Percentiles rank a stretch among this genome's conserved stretches.
Evolutionary conservation across 257 asterid genomes (phyloP).

Genomic region (Solanum clarkiae): DNA sequence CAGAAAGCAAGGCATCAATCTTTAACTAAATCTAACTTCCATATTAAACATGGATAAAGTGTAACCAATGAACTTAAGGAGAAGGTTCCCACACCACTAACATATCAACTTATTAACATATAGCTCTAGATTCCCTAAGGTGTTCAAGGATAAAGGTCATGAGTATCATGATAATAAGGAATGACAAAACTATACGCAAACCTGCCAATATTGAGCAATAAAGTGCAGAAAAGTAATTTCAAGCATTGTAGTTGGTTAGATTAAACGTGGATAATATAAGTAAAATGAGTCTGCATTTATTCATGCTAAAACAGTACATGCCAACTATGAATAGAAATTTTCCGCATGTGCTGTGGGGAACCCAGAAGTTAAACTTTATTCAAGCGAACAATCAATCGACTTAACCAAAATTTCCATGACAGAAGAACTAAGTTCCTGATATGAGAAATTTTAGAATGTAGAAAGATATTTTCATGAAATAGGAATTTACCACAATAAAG

Average conservation of each 20-base stretch:
- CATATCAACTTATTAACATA: neutral
- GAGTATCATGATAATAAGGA: neutral
- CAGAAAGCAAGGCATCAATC: neutral
- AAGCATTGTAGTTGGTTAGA: neutral
- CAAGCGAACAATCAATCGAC: neutral
- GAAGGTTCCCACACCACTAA: neutral
- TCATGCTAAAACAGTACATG: neutral
- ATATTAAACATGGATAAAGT: neutral
- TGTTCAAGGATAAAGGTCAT: neutral
- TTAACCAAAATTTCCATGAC: neutral
- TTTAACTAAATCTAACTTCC: neutral
- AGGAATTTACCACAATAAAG: slow-evolving; percentile 56
- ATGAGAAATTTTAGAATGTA: neutral
- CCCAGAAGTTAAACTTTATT: neutral
- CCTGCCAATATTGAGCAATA: neutral
- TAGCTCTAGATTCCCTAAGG: neutral
- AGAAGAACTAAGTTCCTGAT: neutral
- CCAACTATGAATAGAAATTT: neutral
- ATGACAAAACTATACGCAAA: neutral
- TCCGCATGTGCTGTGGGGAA: neutral
- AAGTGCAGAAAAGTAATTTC: neutral
- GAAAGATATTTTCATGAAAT: neutral
- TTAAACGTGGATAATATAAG: neutral
- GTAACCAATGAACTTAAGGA: neutral
- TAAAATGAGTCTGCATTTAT: neutral